These are phyloP conservation scores for Nakaseomyces nivariensis DNA, from an alignment of 1,139 yeast genomes.

Conservation along the genomic window DNA sequence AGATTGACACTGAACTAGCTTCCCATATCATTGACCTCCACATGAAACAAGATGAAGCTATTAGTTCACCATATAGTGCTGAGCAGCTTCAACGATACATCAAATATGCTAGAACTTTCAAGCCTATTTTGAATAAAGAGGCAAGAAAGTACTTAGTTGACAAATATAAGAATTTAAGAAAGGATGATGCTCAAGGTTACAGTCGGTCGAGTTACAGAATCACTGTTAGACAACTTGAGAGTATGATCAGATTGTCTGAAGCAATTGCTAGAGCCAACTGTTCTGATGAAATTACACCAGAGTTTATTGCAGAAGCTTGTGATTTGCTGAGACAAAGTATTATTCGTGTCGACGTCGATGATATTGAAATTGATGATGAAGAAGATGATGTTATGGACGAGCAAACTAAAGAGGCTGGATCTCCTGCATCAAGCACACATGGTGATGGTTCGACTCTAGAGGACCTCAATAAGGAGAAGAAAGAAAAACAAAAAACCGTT, in stretches of 20 bases:
- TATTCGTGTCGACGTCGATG: slow-evolving; percentile 90
- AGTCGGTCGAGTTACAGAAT: slow-evolving; percentile 74
- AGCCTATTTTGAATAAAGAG: slow-evolving; percentile 75
- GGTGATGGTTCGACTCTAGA: background rate
- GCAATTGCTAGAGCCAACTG: slow-evolving; percentile 98
- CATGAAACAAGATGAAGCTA: slow-evolving; percentile 84
- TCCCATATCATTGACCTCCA: slow-evolving; percentile 88
- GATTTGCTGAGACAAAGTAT: slow-evolving; percentile 84
- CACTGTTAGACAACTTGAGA: slow-evolving; percentile 93
- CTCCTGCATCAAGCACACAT: slow-evolving; percentile 5
- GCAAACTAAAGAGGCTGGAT: slow-evolving; percentile 9
- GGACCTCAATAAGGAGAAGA: slow-evolving; percentile 3
- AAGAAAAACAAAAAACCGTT: slow-evolving; percentile 34
- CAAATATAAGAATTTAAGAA: slow-evolving; percentile 77
- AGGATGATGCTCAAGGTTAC: slow-evolving; percentile 86
- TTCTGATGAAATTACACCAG: slow-evolving; percentile 77
- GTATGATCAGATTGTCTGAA: slow-evolving; percentile 85
- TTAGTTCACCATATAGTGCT: slow-evolving; percentile 80
- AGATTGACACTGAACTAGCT: slow-evolving; percentile 82
- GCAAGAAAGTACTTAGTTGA: slow-evolving; percentile 73
- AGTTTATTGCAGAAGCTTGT: slow-evolving; percentile 88
- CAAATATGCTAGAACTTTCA: slow-evolving; percentile 86
- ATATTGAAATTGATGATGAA: slow-evolving; percentile 54
- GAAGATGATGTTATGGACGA: slow-evolving; percentile 9
- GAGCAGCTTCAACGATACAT: slow-evolving; percentile 85